These are phyloP conservation scores for Talaromyces ruber DNA, from an alignment of 495 filamentous ascomycete genomes.

Conservation along the genomic window DNA sequence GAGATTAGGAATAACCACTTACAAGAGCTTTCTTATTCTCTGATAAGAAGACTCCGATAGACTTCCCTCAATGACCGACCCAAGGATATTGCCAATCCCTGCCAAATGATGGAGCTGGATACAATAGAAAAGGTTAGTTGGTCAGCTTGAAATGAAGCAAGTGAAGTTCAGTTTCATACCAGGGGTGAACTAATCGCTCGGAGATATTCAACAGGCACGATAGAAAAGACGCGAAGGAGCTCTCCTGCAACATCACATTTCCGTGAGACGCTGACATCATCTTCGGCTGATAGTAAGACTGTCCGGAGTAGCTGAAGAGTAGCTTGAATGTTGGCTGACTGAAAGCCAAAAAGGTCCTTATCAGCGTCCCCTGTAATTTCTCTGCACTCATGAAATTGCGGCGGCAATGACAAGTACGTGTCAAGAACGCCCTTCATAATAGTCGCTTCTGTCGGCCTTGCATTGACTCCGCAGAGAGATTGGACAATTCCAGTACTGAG, in stretches of 20 bases:
- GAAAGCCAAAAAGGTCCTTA: neutral
- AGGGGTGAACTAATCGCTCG: slow-evolving; percentile 42
- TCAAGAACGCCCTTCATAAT: neutral
- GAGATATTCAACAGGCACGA: slow-evolving; percentile 34
- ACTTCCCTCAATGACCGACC: slow-evolving; percentile 39
- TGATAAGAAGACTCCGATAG: slow-evolving; percentile 37
- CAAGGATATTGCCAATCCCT: slow-evolving; percentile 41
- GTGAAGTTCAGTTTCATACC: slow-evolving; percentile 8
- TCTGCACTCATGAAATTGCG: neutral
- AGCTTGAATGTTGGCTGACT: slow-evolving; percentile 36
- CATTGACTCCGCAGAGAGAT: neutral
- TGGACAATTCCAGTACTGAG: neutral
- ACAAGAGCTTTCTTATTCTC: slow-evolving; percentile 34
- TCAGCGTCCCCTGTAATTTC: neutral
- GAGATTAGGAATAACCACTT: slow-evolving; percentile 1
- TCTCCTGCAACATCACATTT: slow-evolving; percentile 41
- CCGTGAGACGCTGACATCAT: slow-evolving; percentile 28
- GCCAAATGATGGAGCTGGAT: slow-evolving; percentile 36
- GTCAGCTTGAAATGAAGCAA: neutral
- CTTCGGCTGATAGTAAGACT: slow-evolving; percentile 33
- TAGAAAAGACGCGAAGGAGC: slow-evolving; percentile 34
- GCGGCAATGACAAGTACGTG: neutral
- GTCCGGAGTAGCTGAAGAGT: slow-evolving; percentile 43
- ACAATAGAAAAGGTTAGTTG: slow-evolving; percentile 1
- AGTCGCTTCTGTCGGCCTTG: neutral